These are phyloP conservation scores for Elsinoe ampelina DNA, from an alignment of 2,329 filamentous ascomycete species.

Conservation along the genomic window DNA sequence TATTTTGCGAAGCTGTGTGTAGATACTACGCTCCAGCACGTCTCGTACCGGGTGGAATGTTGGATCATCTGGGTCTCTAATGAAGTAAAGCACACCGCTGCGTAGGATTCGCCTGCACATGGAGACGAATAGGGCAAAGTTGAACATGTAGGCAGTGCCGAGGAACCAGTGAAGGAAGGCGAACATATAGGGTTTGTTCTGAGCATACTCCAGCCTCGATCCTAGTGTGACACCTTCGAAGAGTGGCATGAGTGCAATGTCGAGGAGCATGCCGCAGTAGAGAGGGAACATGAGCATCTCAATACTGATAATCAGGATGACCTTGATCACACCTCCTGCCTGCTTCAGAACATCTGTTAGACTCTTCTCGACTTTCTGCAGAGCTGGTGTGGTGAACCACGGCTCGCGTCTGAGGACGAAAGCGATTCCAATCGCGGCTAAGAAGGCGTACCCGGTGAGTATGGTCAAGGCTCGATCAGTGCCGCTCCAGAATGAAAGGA, in stretches of 20 bases:
- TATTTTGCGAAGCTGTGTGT: constrained; percentile 91
- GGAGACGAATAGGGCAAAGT: constrained; percentile 95
- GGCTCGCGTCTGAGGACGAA: constrained; percentile 69
- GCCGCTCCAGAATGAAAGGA: constrained; percentile 36
- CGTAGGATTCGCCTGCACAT: constrained; percentile 99
- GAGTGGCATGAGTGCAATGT: constrained; percentile 77
- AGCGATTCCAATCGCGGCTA: constrained; percentile 63
- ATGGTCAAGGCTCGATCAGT: constrained; percentile 62
- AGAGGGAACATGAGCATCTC: constrained; percentile 97
- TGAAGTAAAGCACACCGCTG: constrained; percentile 92
- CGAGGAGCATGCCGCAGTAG: constrained; percentile 87
- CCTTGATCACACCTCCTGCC: constrained; percentile 93
- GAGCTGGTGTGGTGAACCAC: constrained; percentile 51
- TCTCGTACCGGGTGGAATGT: constrained; percentile 97
- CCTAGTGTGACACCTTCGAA: constrained; percentile 73
- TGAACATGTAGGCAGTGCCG: constrained; percentile 98
- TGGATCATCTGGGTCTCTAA: constrained; percentile 93
- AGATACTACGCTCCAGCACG: constrained; percentile 84
- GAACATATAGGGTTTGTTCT: constrained; percentile 73
- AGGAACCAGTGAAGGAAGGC: constrained; percentile 98
- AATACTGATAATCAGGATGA: constrained; percentile 96
- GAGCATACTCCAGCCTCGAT: constrained; percentile 69
- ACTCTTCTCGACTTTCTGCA: constrained; percentile 57
- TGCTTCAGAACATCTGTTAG: constrained; percentile 79
- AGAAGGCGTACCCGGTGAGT: constrained; percentile 67